phyloP scores from a whole-genome alignment of 768 basidiomycete genomes.

The Dioszegia hungarica region DNA sequence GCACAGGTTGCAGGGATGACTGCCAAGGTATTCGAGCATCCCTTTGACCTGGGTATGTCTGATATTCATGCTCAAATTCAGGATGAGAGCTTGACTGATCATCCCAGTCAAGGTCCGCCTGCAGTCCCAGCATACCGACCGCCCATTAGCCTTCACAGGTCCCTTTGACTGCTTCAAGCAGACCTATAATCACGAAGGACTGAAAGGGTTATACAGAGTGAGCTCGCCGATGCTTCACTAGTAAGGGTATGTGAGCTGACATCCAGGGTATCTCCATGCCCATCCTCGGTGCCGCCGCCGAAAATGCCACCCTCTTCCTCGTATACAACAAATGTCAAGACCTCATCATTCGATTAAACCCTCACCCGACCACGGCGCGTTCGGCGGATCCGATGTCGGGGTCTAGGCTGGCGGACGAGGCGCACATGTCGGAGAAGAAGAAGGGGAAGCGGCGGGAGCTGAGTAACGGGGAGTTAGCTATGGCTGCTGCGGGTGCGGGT shows the following conservation, averaged over 20 bases:
- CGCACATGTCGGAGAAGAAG: constrained; percentile 23
- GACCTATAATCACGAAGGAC: constrained; percentile 75
- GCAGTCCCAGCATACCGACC: constrained; percentile 79
- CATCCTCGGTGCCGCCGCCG: constrained; percentile 82
- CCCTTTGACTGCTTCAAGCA: constrained; percentile 79
- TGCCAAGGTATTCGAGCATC: constrained; percentile 86
- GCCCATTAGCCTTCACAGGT: constrained; percentile 67
- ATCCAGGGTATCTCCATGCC: constrained; percentile 82
- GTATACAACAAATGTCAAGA: constrained; percentile 67
- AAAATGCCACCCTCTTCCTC: constrained; percentile 83
- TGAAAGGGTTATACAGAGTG: constrained; percentile 81
- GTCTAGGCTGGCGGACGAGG: background rate
- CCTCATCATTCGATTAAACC: constrained; percentile 35
- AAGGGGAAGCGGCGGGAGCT: constrained; percentile 38
- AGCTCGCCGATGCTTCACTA: constrained; percentile 41
- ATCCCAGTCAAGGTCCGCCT: constrained; percentile 72
- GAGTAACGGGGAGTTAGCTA: constrained; percentile 58
- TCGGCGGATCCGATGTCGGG: background rate
- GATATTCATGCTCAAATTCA: background rate
- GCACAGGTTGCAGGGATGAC: constrained; percentile 74
- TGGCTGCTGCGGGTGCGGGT: constrained; percentile 85
- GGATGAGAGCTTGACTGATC: background rate
- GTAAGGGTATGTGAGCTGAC: constrained; percentile 4
- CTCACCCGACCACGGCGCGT: background rate
- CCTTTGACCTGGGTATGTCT: constrained; percentile 71